Conservation (phyloP, 768 basidiomycete species). For the Rhodotorula toruloides region DNA sequence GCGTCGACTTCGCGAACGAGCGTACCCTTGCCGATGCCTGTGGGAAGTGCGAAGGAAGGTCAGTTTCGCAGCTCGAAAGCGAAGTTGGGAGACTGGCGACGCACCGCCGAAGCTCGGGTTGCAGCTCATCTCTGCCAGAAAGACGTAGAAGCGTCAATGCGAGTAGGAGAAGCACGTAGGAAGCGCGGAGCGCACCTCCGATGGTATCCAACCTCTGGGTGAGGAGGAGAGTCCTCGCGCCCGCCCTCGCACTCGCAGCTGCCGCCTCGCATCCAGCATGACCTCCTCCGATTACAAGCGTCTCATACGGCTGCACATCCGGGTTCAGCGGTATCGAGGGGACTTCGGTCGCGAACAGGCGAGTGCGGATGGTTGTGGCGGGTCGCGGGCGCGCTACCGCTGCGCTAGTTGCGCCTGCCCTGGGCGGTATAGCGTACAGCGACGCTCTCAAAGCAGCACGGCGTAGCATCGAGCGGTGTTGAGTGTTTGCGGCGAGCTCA, state of each 20-base stretch:
- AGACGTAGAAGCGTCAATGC: too few relatives aligned
- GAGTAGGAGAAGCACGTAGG: too few relatives aligned
- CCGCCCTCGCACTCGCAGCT: constrained; percentile 73
- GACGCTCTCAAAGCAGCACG: constrained; percentile 2
- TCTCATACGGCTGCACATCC: constrained; percentile 18
- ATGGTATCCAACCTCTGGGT: constrained; percentile 77
- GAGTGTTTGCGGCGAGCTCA: neutral
- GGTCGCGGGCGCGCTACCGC: neutral
- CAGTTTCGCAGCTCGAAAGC: too few relatives aligned
- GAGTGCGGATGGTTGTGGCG: neutral
- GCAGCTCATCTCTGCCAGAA: constrained; percentile 61
- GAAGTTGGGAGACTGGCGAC: too few relatives aligned
- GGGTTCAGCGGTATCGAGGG: neutral
- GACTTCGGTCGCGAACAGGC: constrained; percentile 10
- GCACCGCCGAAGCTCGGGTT: constrained; percentile 74
- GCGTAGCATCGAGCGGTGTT: neutral
- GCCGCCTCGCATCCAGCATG: constrained; percentile 93
- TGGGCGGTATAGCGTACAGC: constrained; percentile 26
- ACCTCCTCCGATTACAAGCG: constrained; percentile 75
- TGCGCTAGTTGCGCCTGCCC: constrained; percentile 13
- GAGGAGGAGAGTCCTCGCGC: constrained; percentile 71
- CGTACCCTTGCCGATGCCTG: constrained; percentile 72
- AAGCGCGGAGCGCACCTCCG: constrained; percentile 50
- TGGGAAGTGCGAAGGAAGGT: neutral
- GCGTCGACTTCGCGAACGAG: constrained; percentile 88